Percentiles rank a stretch among this genome's conserved stretches.
Evolutionary conservation across 108 stramenopile genomes (phyloP).

Genomic region (Nitzschia sp.): DNA sequence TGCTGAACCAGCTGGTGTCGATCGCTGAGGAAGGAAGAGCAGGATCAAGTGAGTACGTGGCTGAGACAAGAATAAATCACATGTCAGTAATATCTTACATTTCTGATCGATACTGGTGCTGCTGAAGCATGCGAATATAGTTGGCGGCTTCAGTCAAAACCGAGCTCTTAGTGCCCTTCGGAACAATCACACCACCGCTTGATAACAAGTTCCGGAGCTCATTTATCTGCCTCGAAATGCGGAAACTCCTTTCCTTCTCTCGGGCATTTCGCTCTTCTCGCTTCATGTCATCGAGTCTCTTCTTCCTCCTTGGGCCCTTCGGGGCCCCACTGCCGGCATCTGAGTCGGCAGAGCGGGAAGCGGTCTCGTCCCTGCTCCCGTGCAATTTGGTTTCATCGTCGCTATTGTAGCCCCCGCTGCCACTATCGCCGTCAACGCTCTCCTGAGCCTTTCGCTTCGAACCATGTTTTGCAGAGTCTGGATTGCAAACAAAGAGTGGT

Average conservation of each 20-base stretch:
- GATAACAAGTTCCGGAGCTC: constrained; percentile 75
- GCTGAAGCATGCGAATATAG: constrained; percentile 88
- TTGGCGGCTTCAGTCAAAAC: constrained; percentile 87
- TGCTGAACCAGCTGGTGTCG: constrained; percentile 77
- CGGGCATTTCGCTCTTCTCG: constrained; percentile 86
- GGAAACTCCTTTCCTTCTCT: constrained; percentile 88
- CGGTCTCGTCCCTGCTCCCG: background rate
- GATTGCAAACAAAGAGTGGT: background rate
- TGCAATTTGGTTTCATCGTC: constrained; percentile 32
- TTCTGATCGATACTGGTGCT: constrained; percentile 83
- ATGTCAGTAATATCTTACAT: constrained; percentile 52
- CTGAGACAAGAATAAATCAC: background rate
- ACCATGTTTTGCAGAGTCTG: constrained; percentile 5
- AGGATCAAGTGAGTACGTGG: background rate
- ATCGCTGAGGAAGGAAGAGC: constrained; percentile 35
- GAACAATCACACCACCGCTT: constrained; percentile 85
- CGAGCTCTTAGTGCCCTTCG: constrained; percentile 89
- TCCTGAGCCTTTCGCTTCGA: constrained; percentile 35
- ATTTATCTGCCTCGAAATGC: constrained; percentile 84
- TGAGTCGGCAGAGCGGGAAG: background rate
- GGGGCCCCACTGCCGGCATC: background rate
- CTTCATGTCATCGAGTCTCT: constrained; percentile 49
- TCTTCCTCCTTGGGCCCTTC: constrained; percentile 28
- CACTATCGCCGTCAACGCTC: constrained; percentile 31
- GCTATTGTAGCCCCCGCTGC: constrained; percentile 45